These are phyloP conservation scores for Amphibolis antarctica DNA, from an alignment of 106 monocot genomes.

Conservation along the genomic window DNA sequence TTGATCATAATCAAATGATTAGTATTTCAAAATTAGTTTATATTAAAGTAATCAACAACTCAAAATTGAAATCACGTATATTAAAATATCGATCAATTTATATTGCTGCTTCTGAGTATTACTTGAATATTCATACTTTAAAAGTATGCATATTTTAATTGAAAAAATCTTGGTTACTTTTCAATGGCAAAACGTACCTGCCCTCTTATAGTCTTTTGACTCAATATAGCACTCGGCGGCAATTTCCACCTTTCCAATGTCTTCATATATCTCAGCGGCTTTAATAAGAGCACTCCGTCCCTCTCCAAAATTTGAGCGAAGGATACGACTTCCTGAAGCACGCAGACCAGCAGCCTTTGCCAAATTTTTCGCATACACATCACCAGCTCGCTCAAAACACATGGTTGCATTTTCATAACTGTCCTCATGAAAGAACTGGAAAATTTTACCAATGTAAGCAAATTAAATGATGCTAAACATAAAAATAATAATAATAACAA, in stretches of 20 bases:
- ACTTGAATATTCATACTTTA: too few relatives aligned
- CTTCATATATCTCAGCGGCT: constrained; percentile 57
- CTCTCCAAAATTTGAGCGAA: constrained; percentile 23
- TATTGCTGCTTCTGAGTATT: too few relatives aligned
- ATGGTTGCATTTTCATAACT: constrained; percentile 54
- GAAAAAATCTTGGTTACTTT: background rate
- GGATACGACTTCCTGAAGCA: constrained; percentile 25
- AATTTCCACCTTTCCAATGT: constrained; percentile 32
- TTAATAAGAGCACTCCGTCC: constrained; percentile 13
- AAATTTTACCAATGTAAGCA: background rate
- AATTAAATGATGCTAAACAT: too few relatives aligned
- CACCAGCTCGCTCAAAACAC: constrained; percentile 60
- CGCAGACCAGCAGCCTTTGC: constrained; percentile 47
- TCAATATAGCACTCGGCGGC: constrained; percentile 45
- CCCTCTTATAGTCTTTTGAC: constrained; percentile 32
- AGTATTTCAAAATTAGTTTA: too few relatives aligned
- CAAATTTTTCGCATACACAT: constrained; percentile 33
- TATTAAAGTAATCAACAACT: too few relatives aligned
- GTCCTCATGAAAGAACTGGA: constrained; percentile 35
- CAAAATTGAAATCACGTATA: too few relatives aligned
- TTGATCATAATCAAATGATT: too few relatives aligned
- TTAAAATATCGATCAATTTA: too few relatives aligned
- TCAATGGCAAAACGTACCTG: too few relatives aligned
- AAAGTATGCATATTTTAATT: too few relatives aligned
- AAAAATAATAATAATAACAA: background rate